Base-by-base conservation (phyloP, 345 rosid genomes). In the Boechera stricta region DNA sequence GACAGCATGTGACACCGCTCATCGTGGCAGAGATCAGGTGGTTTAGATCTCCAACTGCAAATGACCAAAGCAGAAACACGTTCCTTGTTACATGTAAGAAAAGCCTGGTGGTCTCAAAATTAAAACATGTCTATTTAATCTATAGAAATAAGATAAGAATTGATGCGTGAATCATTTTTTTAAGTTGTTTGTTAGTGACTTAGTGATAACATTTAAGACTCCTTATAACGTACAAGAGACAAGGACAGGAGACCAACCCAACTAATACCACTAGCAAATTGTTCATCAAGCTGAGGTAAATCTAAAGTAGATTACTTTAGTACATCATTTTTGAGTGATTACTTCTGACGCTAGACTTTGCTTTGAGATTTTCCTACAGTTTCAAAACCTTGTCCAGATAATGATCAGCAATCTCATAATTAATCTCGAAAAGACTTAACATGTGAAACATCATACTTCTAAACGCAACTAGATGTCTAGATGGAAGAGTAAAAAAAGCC, bases 1-100 rank as follows among this genome's bases (percentile, higher is more conserved):
- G 87, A 74, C 86, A 85, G 73, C 87, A 85, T 29, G 86, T 85
- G 18, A 85, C 87, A 13, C 86, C 87, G 28, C 87, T 85, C 87
- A 85, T 85, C 13, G 87, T 85, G 48, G 86, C 86, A 64, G 87
- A 85, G 67, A 85, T 85, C 42, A 85, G 62, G 67, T 85, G 87
- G 49, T 85, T 85, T 44, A 85, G 69, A 72, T 85, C 87, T 21
- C 86, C 86, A 66, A 85, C 87, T 82, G 81, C 47, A 16, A 48
- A 15, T 29, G 15, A 52, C 15, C 68, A 45, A 21, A 67, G 31
- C 56, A 56, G 10, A 38, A 48, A 63, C 33, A 62, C 12, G 13
- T 62, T 29, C 4, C 24, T 36, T 26, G 48, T 60, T 13, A 41
- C 18, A 67, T 35, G 67, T 24, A 13, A 59, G 75, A 71, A 35